Base-by-base conservation (phyloP, 805 yeast genomes). In the Candida nonsorbophila region DNA sequence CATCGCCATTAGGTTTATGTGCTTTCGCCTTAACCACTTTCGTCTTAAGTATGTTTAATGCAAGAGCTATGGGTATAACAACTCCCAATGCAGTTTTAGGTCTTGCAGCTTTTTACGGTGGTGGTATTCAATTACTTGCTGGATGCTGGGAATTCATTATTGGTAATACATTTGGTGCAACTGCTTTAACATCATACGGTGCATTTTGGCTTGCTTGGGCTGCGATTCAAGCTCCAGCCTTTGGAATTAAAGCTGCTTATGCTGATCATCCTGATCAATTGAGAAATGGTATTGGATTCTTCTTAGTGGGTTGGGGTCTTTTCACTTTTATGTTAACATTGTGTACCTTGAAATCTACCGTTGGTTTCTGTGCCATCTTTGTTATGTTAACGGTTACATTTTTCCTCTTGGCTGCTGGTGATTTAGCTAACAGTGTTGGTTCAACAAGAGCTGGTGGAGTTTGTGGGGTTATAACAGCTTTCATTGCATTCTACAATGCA, bases 151-250 rank as follows among this genome's bases (percentile, higher is more conserved):
- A 78, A 54, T 58, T 78, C 41, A 72, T 73, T 7, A 49, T 72
- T 23, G 82, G 76, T 28, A 79, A 79, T 54, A 72, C 81, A 16
- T 79, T 79, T 59, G 84, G 79, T 60, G 82, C 74, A 37, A 69
- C 78, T n/a, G 83, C 84, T 2, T 62, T 79, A 27, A 49, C 72
- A 24, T 72, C 80, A 3, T 79, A 65, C 41, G 67, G 67, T 7
- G 55, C 56, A 4, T 60, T 60, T 38, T 60, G 67, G 67, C 42
- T 56, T 16, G 32, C 55, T 18, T 60, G 38, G 31, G 53, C 55
- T 14, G 56, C 66, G 5, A 54, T 60, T 28, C 33, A 46, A 18
- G 28, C 56, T 20, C 36, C 45, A 8, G 45, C 49, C 8, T 60
- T 60, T 41, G 64, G 62, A 21, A 58, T 60, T 30, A 46, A 29